Evolutionary conservation across 495 filamentous ascomycete species (phyloP), one percentile per base, ranked within the genome.

Genomic region (Penicillium pulvis): DNA sequence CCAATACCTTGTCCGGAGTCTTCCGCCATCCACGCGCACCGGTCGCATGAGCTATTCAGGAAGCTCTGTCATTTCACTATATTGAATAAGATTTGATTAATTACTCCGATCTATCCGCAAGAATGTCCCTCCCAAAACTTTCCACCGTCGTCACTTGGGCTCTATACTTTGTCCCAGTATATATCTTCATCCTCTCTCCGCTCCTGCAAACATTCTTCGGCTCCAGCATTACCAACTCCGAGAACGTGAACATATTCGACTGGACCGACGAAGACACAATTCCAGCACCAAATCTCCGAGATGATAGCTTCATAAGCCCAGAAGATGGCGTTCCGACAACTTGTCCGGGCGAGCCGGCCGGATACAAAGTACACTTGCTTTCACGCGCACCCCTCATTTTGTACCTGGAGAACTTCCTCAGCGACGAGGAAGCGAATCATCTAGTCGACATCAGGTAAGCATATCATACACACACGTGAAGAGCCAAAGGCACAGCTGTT

Each of bases 341-440:
- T 31, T 79, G 76, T 35, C 63, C 70, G 30, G 56, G 56, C 39
- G 58, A 56, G 10, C 65, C 60, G 0, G 67, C 71, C 3, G 63
- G 58, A 0, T 80, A 79, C 62, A 58, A 57, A 12, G 64, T 73
- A 30, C 76, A 78, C 49, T 66, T 85, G 2, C 70, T 87, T 11
- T 79, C 74, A 9, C 69, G 71, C 16, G 71, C 81, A 12, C 83
- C 83, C 4, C 61, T 86, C 53, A 69, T 86, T 28, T 72, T 85
- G 7, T 86, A 86, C 64, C 76, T 86, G 50, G 76, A 82, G 67
- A 69, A 73, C 56, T 86, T 86, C 67, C 61, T 86, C 24, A 76
- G 72, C 14, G 64, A 60, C 4, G 53, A 62, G 0, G 84, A 87
- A 65, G 74, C 77, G 4, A 71, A 75, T 19, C 79, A 83, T 59